Evolutionary conservation across 1,284 basidiomycete species (phyloP).

Genomic region (Tilletia caries): DNA sequence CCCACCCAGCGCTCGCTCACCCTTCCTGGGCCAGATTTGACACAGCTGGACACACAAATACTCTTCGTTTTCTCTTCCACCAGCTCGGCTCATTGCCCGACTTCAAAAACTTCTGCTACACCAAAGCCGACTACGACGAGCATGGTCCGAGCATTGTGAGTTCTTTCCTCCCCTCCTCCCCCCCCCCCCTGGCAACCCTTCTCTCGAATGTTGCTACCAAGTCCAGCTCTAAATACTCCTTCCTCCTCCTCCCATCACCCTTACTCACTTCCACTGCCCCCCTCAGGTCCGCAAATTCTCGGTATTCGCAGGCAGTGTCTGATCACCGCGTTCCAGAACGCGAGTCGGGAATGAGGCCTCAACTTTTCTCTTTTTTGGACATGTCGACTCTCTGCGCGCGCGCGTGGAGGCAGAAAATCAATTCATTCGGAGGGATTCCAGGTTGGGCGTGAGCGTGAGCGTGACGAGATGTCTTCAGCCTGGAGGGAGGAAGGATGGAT

Average conservation of each 20-base stretch:
- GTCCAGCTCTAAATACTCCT: background rate
- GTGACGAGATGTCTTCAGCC: no score
- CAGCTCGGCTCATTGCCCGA: constrained; percentile 66
- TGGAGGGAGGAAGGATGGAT: no score
- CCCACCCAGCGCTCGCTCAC: no score
- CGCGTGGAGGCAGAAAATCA: no score
- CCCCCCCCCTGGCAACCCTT: background rate
- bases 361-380: no score
- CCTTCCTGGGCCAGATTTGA: no score
- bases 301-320: constrained; percentile 42
- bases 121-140: constrained; percentile 95
- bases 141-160: constrained; percentile 92
- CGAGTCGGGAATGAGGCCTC: no score
- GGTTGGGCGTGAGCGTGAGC: no score
- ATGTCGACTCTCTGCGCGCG: background rate
- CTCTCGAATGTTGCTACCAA: background rate
- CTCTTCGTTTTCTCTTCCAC: background rate
- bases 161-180: background rate
- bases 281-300: constrained; percentile 38
- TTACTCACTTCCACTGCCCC: no score
- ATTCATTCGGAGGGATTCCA: no score
- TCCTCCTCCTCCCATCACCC: background rate
- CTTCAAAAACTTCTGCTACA: constrained; percentile 96
- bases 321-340: no score
- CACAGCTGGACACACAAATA: no score